Conservation (phyloP, 805 yeast species). For the Candida tammaniensis region DNA sequence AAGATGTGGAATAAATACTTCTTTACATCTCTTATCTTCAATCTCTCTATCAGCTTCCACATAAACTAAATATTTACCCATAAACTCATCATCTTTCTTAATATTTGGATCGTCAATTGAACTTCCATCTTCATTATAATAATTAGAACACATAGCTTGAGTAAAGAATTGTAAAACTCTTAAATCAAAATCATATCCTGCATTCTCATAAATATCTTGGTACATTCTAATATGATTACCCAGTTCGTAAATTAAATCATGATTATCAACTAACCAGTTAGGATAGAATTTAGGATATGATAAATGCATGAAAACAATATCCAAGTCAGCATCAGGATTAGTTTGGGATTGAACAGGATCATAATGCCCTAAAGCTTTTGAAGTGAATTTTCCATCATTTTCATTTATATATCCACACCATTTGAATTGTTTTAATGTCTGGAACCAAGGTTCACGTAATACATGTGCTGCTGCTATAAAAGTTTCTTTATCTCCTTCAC, state of each 20-base stretch:
- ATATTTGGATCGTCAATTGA: constrained; percentile 21
- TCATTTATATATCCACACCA: constrained; percentile 36
- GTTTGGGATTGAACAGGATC: constrained; percentile 34
- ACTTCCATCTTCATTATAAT: constrained; percentile 25
- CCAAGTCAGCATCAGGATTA: constrained; percentile 15
- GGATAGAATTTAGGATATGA: constrained; percentile 53
- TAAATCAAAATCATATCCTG: constrained; percentile 44
- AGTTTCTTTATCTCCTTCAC: constrained; percentile 81
- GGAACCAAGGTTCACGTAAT: constrained; percentile 48
- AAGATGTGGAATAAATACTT: constrained; percentile 41
- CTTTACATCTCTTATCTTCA: constrained; percentile 27
- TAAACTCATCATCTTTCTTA: constrained; percentile 23
- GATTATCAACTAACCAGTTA: constrained; percentile 30
- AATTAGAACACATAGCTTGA: constrained; percentile 36
- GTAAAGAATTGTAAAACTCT: constrained; percentile 37
- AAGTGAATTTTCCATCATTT: constrained; percentile 23
- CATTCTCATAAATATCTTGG: constrained; percentile 28
- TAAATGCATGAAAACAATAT: constrained; percentile 51
- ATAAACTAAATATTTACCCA: constrained; percentile 31
- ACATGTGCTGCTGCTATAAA: constrained; percentile 66
- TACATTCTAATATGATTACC: constrained; percentile 42
- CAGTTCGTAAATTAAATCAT: constrained; percentile 33
- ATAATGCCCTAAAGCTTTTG: constrained; percentile 38
- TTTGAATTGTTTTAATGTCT: constrained; percentile 42
- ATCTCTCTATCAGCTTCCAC: constrained; percentile 21